These are phyloP conservation scores for Cydonia oblonga DNA, from an alignment of 331 rosid species.

Conservation along the genomic window DNA sequence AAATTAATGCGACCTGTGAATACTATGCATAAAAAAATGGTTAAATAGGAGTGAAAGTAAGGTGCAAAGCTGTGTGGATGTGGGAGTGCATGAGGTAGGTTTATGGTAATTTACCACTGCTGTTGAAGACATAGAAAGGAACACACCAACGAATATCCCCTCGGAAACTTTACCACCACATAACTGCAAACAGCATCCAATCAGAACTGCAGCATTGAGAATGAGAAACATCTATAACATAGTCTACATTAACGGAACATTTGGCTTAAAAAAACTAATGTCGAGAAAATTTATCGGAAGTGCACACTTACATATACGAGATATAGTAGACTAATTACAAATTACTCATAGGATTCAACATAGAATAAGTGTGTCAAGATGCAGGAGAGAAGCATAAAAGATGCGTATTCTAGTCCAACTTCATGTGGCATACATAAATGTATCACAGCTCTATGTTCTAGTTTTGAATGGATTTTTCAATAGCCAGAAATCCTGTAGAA, in stretches of 20 bases:
- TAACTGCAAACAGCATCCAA: conserved; percentile 28
- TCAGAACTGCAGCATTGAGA: conserved; percentile 16
- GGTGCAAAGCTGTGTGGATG: conserved; percentile 4
- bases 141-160: conserved; percentile 40
- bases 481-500: background rate
- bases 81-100: conserved; percentile 10
- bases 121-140: conserved; percentile 54
- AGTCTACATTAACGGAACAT: background rate
- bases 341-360: background rate
- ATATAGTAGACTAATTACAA: background rate
- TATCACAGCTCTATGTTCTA: background rate
- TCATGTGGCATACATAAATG: background rate
- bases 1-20: background rate
- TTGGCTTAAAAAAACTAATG: background rate
- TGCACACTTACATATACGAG: no score
- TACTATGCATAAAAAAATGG: background rate
- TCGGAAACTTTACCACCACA: conserved; percentile 47
- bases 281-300: background rate
- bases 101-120: conserved; percentile 32
- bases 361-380: background rate
- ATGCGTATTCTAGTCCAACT: background rate
- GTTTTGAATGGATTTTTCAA: background rate
- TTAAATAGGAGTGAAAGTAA: background rate
- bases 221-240: background rate
- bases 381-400: background rate